phyloP scores from a whole-genome alignment of 2,329 filamentous ascomycete genomes.

The Sphaerostilbella broomeana region DNA sequence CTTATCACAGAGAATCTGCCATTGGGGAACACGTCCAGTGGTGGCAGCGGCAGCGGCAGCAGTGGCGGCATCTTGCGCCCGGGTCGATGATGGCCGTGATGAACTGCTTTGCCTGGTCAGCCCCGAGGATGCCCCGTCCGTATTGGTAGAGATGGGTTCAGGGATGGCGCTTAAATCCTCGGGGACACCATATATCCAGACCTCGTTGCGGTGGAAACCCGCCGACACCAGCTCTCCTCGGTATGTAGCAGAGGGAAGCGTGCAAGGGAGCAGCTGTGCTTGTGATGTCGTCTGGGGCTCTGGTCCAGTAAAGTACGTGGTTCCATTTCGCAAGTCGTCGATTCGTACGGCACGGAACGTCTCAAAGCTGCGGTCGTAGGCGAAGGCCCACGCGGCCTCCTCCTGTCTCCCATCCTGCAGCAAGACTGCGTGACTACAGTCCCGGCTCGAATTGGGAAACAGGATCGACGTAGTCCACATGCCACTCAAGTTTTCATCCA shows the following conservation, averaged over 20 bases:
- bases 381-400: constrained; percentile 70
- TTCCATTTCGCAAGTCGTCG: constrained; percentile 67
- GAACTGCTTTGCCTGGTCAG: constrained; percentile 27
- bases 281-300: constrained; percentile 44
- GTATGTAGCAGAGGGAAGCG: constrained; percentile 61
- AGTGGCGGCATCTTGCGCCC: constrained; percentile 24
- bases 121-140: constrained; percentile 17
- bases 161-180: constrained; percentile 61
- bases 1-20: constrained; percentile 63
- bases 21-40: constrained; percentile 49
- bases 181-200: constrained; percentile 76
- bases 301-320: constrained; percentile 73
- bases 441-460: constrained; percentile 72
- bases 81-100: constrained; percentile 25
- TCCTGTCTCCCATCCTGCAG: constrained; percentile 54
- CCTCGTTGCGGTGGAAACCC: constrained; percentile 63
- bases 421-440: constrained; percentile 70
- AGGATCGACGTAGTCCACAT: constrained; percentile 83
- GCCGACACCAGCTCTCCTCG: constrained; percentile 66
- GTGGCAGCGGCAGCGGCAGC: constrained; percentile 22
- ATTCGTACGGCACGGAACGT: constrained; percentile 72
- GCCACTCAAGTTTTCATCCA: constrained; percentile 61
- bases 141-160: constrained; percentile 29
- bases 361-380: constrained; percentile 69
- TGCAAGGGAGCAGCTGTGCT: constrained; percentile 59